These are phyloP conservation scores for Cyclostephanos invisitatus DNA, from an alignment of 108 stramenopile genomes.

Conservation along the genomic window DNA sequence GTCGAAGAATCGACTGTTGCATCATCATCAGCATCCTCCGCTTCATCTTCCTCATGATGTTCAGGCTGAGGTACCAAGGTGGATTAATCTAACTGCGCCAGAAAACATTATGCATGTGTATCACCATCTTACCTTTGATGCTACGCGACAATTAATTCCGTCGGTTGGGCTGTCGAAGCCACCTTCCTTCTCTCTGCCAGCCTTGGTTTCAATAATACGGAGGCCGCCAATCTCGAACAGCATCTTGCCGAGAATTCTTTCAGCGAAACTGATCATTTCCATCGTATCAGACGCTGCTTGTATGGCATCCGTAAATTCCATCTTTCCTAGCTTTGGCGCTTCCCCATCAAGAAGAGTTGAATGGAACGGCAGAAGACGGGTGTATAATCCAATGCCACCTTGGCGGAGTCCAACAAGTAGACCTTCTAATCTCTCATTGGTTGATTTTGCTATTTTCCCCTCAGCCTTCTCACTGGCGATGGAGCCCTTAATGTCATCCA, in stretches of 20 bases:
- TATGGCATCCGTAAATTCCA: conserved; percentile 46
- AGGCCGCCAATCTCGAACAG: conserved; percentile 50
- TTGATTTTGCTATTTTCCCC: conserved; percentile 64
- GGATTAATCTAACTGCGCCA: conserved; percentile 5
- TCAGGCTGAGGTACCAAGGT: not conserved
- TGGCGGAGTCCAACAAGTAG: conserved; percentile 67
- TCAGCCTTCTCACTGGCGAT: conserved; percentile 46
- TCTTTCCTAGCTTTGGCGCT: conserved; percentile 50
- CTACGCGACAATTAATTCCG: conserved; percentile 29
- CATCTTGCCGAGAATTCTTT: conserved; percentile 54
- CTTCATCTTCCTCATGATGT: conserved; percentile 25
- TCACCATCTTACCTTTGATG: conserved; percentile 24
- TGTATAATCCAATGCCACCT: conserved; percentile 70
- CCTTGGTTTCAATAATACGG: conserved; percentile 26
- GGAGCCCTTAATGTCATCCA: conserved; percentile 50
- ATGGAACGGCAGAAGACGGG: conserved; percentile 63
- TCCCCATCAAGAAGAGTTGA: conserved; percentile 50
- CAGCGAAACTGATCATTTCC: conserved; percentile 52
- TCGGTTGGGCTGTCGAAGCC: conserved; percentile 15
- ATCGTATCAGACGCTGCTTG: conserved; percentile 55
- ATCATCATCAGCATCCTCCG: conserved; percentile 6
- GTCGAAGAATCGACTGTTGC: conserved; percentile 9
- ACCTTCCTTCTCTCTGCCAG: conserved; percentile 21
- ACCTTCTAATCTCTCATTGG: conserved; percentile 58
- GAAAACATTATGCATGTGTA: conserved; percentile 5